Conservation (phyloP, 306 rosid genomes). For the Cucurbita argyrosperma region DNA sequence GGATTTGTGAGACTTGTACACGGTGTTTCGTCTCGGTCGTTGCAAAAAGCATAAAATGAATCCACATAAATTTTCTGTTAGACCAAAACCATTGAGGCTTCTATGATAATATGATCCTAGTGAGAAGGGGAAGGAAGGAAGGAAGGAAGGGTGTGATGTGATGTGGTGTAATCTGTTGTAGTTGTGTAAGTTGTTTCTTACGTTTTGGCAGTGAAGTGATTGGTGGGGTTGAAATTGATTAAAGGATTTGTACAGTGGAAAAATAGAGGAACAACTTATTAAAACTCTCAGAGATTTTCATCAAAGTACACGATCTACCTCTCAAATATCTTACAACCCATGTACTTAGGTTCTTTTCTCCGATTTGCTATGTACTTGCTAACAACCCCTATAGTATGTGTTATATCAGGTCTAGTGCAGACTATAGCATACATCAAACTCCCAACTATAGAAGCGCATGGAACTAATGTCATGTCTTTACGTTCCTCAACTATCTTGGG, state of each 20-base stretch:
- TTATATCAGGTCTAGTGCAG: no score
- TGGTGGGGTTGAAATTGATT: slow-evolving; percentile 5
- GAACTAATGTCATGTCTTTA: no score
- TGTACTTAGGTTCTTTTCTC: no score
- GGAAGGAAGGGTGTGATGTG: neutral
- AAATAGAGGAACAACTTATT: neutral
- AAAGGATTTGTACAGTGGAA: slow-evolving; percentile 14
- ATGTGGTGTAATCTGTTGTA: neutral
- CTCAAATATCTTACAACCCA: no score
- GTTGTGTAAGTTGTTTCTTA: neutral
- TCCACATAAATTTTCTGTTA: neutral
- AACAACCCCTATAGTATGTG: no score
- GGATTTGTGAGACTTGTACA: slow-evolving; percentile 84
- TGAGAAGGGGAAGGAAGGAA: neutral
- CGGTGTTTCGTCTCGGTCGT: slow-evolving; percentile 59
- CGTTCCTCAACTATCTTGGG: no score
- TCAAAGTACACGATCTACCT: no score
- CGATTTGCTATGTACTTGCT: no score
- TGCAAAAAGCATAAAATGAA: slow-evolving; percentile 38
- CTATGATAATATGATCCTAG: neutral
- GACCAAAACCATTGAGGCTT: neutral
- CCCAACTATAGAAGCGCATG: no score
- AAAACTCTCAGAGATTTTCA: no score
- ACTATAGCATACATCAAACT: no score
- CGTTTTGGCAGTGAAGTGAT: neutral